Evolutionary conservation across 176 grass and related monocot species (phyloP).

Genomic region (Thalia dealbata): DNA sequence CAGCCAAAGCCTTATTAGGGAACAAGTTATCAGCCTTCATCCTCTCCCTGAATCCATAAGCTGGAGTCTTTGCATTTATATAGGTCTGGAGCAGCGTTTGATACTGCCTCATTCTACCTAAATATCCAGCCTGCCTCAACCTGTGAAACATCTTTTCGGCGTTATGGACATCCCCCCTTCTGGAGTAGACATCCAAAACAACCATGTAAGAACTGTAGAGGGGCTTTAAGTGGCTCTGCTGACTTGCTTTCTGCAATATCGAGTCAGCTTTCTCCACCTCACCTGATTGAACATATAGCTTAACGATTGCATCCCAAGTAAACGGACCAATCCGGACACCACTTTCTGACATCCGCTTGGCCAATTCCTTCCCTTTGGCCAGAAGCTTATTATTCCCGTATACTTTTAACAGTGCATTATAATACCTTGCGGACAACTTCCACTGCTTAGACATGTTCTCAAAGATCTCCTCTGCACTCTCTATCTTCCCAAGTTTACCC

Average conservation of each 20-base stretch:
- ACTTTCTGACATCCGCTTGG: conserved; percentile 15
- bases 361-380: conserved; percentile 21
- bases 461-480: conserved; percentile 20
- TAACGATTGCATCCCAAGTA: conserved; percentile 22
- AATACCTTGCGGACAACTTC: conserved; percentile 14
- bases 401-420: conserved; percentile 14
- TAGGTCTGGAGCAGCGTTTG: conserved; percentile 16
- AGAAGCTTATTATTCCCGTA: conserved; percentile 21
- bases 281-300: conserved; percentile 15
- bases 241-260: conserved; percentile 9
- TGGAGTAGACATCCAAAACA: conserved; percentile 5
- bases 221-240: neutral
- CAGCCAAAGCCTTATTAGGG: conserved; percentile 12
- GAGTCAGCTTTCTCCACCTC: conserved; percentile 24
- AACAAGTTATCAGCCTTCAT: conserved; percentile 23
- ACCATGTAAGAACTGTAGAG: conserved; percentile 17
- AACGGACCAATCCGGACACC: conserved; percentile 21
- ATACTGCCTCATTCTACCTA: conserved; percentile 16
- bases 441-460: conserved; percentile 10
- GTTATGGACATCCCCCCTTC: conserved; percentile 22
- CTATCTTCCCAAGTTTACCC: conserved; percentile 6
- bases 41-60: conserved; percentile 29
- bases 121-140: conserved; percentile 9
- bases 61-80: conserved; percentile 17
- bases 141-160: conserved; percentile 22